Conservation (phyloP, 2,329 filamentous ascomycete species). For the Monilinia fructigena region DNA sequence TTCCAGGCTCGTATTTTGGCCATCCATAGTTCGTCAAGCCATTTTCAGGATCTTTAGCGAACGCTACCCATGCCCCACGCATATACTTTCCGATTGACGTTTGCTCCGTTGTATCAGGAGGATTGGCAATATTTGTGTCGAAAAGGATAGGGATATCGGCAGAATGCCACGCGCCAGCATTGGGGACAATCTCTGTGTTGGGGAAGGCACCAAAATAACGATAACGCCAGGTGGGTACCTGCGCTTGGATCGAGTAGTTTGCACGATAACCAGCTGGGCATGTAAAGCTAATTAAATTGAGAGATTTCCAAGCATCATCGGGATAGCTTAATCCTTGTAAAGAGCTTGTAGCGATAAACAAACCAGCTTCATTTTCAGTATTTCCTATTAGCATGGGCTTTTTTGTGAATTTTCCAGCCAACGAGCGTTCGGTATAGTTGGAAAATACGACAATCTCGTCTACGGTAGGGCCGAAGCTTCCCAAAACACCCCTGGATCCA, state of each 20-base stretch:
- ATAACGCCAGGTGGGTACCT: conserved; percentile 43
- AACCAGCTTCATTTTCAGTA: conserved; percentile 40
- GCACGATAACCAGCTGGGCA: conserved; percentile 39
- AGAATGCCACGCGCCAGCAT: conserved; percentile 42
- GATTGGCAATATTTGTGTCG: conserved; percentile 24
- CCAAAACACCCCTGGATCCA: conserved; percentile 26
- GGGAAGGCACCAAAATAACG: conserved; percentile 43
- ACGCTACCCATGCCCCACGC: conserved; percentile 44
- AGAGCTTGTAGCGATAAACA: conserved; percentile 35
- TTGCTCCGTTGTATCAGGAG: conserved; percentile 33
- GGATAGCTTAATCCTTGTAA: conserved; percentile 30
- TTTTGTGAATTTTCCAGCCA: conserved; percentile 27
- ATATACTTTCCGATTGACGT: conserved; percentile 40
- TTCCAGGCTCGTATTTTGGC: conserved; percentile 20
- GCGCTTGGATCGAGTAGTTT: conserved; percentile 33
- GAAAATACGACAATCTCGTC: conserved; percentile 37
- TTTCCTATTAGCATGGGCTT: conserved; percentile 40
- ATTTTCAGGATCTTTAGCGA: conserved; percentile 43
- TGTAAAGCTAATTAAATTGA: conserved; percentile 40
- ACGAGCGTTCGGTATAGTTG: conserved; percentile 33
- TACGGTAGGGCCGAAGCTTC: conserved; percentile 35
- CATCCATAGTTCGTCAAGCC: conserved; percentile 39
- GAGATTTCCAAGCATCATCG: conserved; percentile 35
- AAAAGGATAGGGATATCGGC: conserved; percentile 42
- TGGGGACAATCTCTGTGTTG: conserved; percentile 37